phyloP scores from a whole-genome alignment of 2,329 filamentous ascomycete species.

The Talaromyces sp. region DNA sequence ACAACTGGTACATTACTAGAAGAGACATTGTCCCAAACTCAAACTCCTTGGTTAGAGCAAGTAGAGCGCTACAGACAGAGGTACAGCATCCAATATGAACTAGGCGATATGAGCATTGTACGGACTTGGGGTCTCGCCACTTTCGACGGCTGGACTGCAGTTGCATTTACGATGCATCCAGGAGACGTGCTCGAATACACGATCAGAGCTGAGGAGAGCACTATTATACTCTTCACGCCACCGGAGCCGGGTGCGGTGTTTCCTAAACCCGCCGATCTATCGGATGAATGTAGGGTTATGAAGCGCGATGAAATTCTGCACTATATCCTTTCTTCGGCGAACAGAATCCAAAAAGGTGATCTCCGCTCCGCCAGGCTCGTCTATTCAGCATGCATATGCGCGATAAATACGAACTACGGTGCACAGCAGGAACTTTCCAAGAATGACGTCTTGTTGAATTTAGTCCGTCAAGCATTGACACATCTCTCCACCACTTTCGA shows the following conservation, averaged over 20 bases:
- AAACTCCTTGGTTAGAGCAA: slow-evolving; percentile 28
- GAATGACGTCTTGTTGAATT: slow-evolving; percentile 20
- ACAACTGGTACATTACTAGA: slow-evolving; percentile 6
- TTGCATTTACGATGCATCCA: slow-evolving; percentile 53
- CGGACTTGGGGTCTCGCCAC: slow-evolving; percentile 55
- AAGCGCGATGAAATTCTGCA: slow-evolving; percentile 26
- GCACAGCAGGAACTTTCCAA: slow-evolving; percentile 6
- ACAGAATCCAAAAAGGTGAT: slow-evolving; percentile 19
- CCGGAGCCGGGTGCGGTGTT: slow-evolving; percentile 19
- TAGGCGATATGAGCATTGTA: slow-evolving; percentile 49
- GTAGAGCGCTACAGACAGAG: slow-evolving; percentile 34
- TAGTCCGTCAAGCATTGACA: slow-evolving; percentile 27
- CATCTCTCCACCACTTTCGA: slow-evolving; percentile 17
- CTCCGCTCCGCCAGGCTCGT: slow-evolving; percentile 29
- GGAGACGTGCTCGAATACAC: slow-evolving; percentile 57
- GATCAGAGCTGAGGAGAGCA: slow-evolving; percentile 46
- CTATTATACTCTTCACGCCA: slow-evolving; percentile 36
- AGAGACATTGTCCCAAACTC: neutral
- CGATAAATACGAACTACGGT: slow-evolving; percentile 29
- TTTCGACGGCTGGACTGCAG: slow-evolving; percentile 46
- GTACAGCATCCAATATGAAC: slow-evolving; percentile 50
- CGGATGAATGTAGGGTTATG: slow-evolving; percentile 18
- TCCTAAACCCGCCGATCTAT: slow-evolving; percentile 19
- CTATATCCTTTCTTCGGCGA: slow-evolving; percentile 27
- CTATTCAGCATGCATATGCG: slow-evolving; percentile 37